phyloP scores from a whole-genome alignment of 2,329 filamentous ascomycete genomes.

The Diaporthe caulivora region DNA sequence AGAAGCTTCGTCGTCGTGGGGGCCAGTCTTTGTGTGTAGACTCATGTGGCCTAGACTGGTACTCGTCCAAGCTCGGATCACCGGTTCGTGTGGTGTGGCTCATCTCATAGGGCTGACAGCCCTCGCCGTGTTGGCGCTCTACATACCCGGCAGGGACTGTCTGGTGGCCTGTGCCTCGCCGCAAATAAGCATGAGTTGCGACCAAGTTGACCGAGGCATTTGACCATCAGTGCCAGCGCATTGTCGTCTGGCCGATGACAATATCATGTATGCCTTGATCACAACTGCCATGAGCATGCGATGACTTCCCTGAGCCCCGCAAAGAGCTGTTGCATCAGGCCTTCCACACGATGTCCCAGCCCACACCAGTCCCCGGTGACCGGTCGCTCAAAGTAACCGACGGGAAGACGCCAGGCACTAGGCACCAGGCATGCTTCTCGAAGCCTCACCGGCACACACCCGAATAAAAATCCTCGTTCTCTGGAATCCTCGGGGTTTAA shows the following conservation, averaged over 20 bases:
- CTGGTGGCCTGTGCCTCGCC: conserved; percentile 1
- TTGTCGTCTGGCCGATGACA: neutral
- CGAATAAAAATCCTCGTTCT: neutral
- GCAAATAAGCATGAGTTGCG: neutral
- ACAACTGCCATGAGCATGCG: neutral
- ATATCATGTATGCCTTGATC: neutral
- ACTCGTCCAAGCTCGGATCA: conserved; percentile 14
- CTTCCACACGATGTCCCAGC: neutral
- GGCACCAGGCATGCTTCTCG: neutral
- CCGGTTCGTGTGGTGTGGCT: neutral
- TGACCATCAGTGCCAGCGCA: neutral
- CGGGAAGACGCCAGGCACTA: neutral
- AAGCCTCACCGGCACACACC: neutral
- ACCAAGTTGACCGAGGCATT: neutral
- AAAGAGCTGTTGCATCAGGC: neutral
- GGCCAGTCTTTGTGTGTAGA: neutral
- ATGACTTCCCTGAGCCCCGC: neutral
- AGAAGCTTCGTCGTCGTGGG: conserved; percentile 14
- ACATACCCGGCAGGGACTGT: conserved; percentile 1
- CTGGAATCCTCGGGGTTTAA: neutral
- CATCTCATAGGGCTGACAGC: conserved; percentile 24
- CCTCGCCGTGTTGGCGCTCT: neutral
- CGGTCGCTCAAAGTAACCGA: neutral
- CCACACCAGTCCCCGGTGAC: neutral
- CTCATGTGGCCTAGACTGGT: neutral